Evolutionary conservation across 768 basidiomycete genomes (phyloP).

Genomic region (Tulasnella sp.): DNA sequence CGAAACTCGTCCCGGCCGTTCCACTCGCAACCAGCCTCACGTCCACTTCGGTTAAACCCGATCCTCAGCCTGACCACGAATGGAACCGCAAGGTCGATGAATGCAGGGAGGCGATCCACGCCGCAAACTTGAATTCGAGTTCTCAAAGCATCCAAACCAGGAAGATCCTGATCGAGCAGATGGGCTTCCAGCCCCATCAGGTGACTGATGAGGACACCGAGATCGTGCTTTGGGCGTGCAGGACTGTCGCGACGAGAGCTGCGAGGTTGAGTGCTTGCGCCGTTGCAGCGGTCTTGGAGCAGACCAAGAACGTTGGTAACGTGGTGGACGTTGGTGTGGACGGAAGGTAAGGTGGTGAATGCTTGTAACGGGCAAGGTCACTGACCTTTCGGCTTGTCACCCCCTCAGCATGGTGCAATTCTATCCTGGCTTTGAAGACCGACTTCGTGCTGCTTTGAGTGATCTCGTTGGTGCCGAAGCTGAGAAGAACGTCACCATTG

Average conservation of each 20-base stretch:
- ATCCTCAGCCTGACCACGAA: conserved; percentile 17
- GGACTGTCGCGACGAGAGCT: conserved; percentile 71
- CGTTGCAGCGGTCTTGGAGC: conserved; percentile 74
- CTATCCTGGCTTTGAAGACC: conserved; percentile 78
- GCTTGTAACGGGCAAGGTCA: not conserved
- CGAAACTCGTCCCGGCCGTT: not conserved
- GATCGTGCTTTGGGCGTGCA: conserved; percentile 74
- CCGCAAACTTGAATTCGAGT: conserved; percentile 9
- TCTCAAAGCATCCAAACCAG: conserved; percentile 27
- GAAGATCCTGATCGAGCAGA: conserved; percentile 50
- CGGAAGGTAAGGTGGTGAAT: conserved; percentile 54
- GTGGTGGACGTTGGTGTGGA: conserved; percentile 79
- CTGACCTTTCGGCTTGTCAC: not conserved
- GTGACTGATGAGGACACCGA: conserved; percentile 45
- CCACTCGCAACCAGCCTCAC: conserved; percentile 27
- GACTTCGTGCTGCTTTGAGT: conserved; percentile 66
- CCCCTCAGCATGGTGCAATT: conserved; percentile 70
- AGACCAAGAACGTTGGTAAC: conserved; percentile 48
- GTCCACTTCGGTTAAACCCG: conserved; percentile 21
- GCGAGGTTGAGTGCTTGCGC: conserved; percentile 79
- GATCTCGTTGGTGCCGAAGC: conserved; percentile 69
- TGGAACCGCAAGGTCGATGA: conserved; percentile 18
- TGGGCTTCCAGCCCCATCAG: conserved; percentile 49
- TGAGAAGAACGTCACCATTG: conserved; percentile 74
- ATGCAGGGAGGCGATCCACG: not conserved